Evolutionary conservation across 805 yeast genomes (phyloP), one percentile per base, ranked within the genome.

Genomic region (Yamadazyma scolyti): DNA sequence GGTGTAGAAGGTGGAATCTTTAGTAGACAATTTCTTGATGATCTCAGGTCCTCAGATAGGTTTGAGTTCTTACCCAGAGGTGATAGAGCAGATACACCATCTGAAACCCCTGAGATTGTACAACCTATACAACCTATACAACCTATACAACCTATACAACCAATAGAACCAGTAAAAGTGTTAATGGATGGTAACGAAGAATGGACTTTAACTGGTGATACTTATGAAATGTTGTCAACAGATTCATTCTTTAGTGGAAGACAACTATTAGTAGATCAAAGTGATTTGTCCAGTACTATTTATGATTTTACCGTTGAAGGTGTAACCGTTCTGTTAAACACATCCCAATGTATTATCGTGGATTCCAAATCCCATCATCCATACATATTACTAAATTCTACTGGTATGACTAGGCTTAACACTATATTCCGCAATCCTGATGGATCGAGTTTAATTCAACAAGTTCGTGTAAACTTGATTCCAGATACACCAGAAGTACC

Each of bases 331-430:
- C 34, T 35, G 2, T 48, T 68, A 31, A 54, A 54, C 26, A 48
- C 66, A 0, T 64, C 67, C 15, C 71, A 69, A 27, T 66, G 73
- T 40, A 65, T 68, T 9, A 37, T 68, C 5, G 73, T 67, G 16
- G 54, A 58, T 22, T 41, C 49, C 9, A 47, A 44, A 3, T 46
- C 40, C 9, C 51, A 52, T 22, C 50, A 46, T 9, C 71, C 73
- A 4, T 69, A 68, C 31, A 23, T 68, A 2, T 44, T 68, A 24
- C 24, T 69, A 4, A 66, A 54, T 33, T 54, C 57, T n/a, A 37
- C 63, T 2, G 75, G 64, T 0, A 37, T 47, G 9, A 49, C 58
- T 2, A 56, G 54, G 18, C 36, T 68, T 11, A 35, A 47, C 27
- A 29, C 33, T n/a, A 19, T 12, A 6, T 38, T 38, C 18, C 23